Percentiles rank a stretch among this genome's conserved stretches.
These are phyloP conservation scores for Hirschioporus abietinus DNA, from an alignment of 768 basidiomycete species.

Conservation along the genomic window DNA sequence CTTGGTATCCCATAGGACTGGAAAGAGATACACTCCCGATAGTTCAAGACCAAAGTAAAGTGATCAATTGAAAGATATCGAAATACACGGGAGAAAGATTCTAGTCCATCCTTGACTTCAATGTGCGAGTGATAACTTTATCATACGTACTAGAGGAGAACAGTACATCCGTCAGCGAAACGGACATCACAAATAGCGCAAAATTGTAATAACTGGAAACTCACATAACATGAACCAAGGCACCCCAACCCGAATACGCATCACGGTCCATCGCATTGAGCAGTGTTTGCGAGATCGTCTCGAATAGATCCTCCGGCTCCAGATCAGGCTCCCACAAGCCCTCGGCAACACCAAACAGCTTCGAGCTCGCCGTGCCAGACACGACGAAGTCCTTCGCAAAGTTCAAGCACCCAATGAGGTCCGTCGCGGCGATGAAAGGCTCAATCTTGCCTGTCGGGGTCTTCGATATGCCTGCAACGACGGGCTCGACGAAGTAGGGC, in stretches of 20 bases:
- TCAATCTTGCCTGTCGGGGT: conserved; percentile 65
- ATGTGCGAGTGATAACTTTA: conserved; percentile 71
- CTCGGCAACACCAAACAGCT: conserved; percentile 96
- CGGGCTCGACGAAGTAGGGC: conserved; percentile 95
- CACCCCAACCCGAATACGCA: conserved; percentile 96
- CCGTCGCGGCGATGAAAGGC: conserved; percentile 94
- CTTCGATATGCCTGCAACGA: conserved; percentile 86
- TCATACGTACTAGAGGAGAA: conserved; percentile 55
- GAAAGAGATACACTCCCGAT: too few relatives aligned
- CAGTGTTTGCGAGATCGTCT: conserved; percentile 95
- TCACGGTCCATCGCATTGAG: conserved; percentile 95
- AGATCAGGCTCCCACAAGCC: conserved; percentile 98
- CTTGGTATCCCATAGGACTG: too few relatives aligned
- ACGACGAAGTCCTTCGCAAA: conserved; percentile 97
- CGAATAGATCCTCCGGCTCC: conserved; percentile 94
- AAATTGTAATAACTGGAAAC: conserved; percentile 24
- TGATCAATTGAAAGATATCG: neutral
- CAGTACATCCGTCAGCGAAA: conserved; percentile 8
- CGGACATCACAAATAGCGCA: conserved; percentile 2
- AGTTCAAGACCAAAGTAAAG: too few relatives aligned
- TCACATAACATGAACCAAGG: conserved; percentile 92
- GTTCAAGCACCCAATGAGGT: conserved; percentile 90
- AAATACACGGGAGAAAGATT: conserved; percentile 9
- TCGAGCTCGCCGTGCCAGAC: conserved; percentile 85
- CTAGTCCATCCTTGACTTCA: conserved; percentile 92